These are phyloP conservation scores for Fusarium keratoplasticum DNA, from an alignment of 2,329 filamentous ascomycete species.

Conservation along the genomic window DNA sequence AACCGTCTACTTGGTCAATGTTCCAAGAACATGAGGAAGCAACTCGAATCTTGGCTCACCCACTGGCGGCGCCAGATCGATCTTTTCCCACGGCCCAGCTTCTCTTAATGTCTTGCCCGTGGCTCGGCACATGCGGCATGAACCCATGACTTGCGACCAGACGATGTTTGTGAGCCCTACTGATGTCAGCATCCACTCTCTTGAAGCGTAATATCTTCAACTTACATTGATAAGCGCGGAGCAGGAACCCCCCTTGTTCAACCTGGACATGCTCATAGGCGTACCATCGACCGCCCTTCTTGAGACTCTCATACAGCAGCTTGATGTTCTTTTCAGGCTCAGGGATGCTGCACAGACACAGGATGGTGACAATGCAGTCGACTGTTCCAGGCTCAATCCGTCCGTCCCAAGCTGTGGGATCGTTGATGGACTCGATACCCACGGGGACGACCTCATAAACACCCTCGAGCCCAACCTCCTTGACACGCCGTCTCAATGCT, in stretches of 20 bases:
- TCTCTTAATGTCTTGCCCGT: conserved; percentile 60
- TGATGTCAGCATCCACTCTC: conserved; percentile 4
- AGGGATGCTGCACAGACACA: conserved; percentile 74
- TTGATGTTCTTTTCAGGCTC: conserved; percentile 66
- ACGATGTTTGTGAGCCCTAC: conserved; percentile 62
- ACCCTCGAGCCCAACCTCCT: conserved; percentile 63
- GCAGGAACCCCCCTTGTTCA: conserved; percentile 52
- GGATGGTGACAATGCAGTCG: conserved; percentile 70
- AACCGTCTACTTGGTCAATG: conserved; percentile 60
- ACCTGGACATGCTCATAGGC: conserved; percentile 70
- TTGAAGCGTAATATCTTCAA: conserved; percentile 17
- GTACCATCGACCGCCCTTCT: conserved; percentile 72
- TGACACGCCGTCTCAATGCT: conserved; percentile 59
- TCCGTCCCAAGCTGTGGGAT: conserved; percentile 55
- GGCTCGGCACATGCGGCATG: conserved; percentile 62
- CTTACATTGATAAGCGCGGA: conserved; percentile 65
- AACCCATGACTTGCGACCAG: conserved; percentile 65
- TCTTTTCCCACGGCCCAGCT: conserved; percentile 62
- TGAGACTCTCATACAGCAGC: conserved; percentile 68
- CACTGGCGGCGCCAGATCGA: conserved; percentile 59
- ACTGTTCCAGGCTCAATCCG: conserved; percentile 63
- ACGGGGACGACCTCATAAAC: conserved; percentile 72
- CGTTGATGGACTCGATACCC: conserved; percentile 69
- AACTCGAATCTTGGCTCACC: conserved; percentile 56
- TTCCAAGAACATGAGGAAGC: conserved; percentile 64